Evolutionary conservation across 1,139 yeast genomes (phyloP).

Genomic region (Pichia sp.): DNA sequence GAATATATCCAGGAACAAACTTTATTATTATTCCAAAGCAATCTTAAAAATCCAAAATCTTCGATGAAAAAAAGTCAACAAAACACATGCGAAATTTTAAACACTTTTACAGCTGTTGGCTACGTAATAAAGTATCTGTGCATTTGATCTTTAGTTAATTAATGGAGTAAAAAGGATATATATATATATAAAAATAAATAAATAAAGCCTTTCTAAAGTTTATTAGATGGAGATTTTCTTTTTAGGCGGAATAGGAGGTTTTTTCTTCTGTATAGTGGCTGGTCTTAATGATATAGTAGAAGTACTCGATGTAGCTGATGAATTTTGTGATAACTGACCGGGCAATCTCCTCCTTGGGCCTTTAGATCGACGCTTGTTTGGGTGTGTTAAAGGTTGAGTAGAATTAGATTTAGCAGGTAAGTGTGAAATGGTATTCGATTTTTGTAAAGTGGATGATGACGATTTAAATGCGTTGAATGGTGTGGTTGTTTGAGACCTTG

Average conservation of each 20-base stretch:
- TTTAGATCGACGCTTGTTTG: slow-evolving; percentile 10
- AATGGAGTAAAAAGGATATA: too few species aligned
- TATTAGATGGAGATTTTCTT: background rate
- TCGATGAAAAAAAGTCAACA: too few species aligned
- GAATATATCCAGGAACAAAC: too few species aligned
- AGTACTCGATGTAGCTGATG: background rate
- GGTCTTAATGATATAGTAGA: background rate
- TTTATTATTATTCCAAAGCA: too few species aligned
- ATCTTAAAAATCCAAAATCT: too few species aligned
- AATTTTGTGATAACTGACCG: background rate
- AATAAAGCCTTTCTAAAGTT: too few species aligned
- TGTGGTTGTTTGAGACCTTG: background rate
- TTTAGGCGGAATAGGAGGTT: background rate
- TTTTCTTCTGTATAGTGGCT: background rate
- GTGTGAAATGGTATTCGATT: slow-evolving; percentile 2
- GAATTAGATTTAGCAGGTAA: background rate
- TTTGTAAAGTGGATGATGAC: background rate
- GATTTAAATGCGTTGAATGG: background rate
- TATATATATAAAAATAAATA: too few species aligned
- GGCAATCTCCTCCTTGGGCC: slow-evolving; percentile 13
- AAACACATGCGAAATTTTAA: too few species aligned
- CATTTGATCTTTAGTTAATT: too few species aligned
- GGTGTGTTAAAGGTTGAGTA: slow-evolving; percentile 7
- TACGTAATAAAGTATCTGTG: too few species aligned
- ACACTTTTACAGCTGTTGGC: too few species aligned